Base-by-base conservation (phyloP, 805 yeast genomes). In the Spathaspora sp. region DNA sequence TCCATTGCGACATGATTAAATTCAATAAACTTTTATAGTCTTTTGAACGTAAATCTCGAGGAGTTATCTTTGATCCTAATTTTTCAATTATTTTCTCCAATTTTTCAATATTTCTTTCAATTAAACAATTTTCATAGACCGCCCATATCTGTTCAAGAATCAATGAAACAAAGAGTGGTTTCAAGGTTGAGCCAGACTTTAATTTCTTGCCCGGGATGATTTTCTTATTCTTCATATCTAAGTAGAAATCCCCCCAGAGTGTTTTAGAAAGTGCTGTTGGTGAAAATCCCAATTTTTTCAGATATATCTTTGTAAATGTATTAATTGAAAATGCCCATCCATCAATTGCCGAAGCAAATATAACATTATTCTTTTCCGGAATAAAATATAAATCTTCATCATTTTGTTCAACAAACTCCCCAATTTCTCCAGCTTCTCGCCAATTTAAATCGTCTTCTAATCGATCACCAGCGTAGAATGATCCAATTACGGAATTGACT, bases 281-380 rank as follows among this genome's bases (percentile, higher is more conserved):
- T 56, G 89, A 87, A 57, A 93, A 86, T 0, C 96, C 97, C 17
- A 93, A 72, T 60, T 90, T 90, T 47, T 82, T 81, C 69, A 87
- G 94, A 65, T 90, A 89, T 32, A 94, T 83, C 52, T 87, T 85
- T 7, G 97, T 88, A 68, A 94, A 88, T 57, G 94, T 97, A 48
- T 89, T 82, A 47, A 94, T 76, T 43, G 89, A 87, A 67, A 94
- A 94, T 1, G 98, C 99, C 98, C 99, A 94, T 11, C 98, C 98
- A 69, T 94, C 99, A 17, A 87, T 76, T 1, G 99, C 99, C 28
- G 82, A 78, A 0, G 96, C 93, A 73, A 93, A 93, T 0, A 93
- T 82, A 5, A 93, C 97, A 62, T 93, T 93, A 63, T 90, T 90
- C 57, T 82, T 79, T 48, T 86, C 88, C 0, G 99, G 99, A 16